Base-by-base conservation (phyloP, 1,284 basidiomycete species). In the Tilletia caries region DNA sequence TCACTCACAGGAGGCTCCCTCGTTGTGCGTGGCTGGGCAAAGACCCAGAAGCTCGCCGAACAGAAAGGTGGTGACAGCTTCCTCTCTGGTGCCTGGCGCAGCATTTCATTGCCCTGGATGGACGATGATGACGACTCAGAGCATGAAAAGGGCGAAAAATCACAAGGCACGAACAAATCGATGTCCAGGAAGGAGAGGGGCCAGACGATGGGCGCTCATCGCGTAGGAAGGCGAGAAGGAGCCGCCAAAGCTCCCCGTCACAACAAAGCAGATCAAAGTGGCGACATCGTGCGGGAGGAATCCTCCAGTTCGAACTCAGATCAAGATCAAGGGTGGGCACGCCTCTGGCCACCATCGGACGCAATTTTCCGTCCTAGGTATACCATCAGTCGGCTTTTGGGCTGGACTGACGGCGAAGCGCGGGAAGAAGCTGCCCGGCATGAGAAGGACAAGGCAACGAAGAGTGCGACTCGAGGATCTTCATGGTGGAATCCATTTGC, bases 1-100 rank as follows among this genome's bases (percentile, higher is more conserved):
- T 75, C 80, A 3, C 70, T 80, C 29, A 62, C 80, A 20, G 76
- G 80, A 37, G 81, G 81, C 1, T 73, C 77, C 15, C 68, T 73
- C 18, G 77, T 82, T 37, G 71, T 80, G 0, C 69, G 77, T n/a
- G 81, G 81, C 41, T 81, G 76, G 62, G 75, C 75, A 20, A 68
- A 79, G 20, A 77, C 79, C 0, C 73, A 77, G 34, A 54, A 70
- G 33, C 72, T 75, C 3, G 75, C 75, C 4, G 68, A 75, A 43
- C 18, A 72, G 25, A 73, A 70, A 33, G 72, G 68, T 67, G 64
- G 68, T n/a, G 65, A 43, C 25, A 37, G 68, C 18, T 68, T 76
- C 25, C 67, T 71, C 32, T 10, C 27, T 23, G 23, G 20, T 8
- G 27, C 58, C 33, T 62, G 27, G 58, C 29, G 29, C 58, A 64